phyloP scores from a whole-genome alignment of 805 yeast species.

The Saturnispora kantuleensis region DNA sequence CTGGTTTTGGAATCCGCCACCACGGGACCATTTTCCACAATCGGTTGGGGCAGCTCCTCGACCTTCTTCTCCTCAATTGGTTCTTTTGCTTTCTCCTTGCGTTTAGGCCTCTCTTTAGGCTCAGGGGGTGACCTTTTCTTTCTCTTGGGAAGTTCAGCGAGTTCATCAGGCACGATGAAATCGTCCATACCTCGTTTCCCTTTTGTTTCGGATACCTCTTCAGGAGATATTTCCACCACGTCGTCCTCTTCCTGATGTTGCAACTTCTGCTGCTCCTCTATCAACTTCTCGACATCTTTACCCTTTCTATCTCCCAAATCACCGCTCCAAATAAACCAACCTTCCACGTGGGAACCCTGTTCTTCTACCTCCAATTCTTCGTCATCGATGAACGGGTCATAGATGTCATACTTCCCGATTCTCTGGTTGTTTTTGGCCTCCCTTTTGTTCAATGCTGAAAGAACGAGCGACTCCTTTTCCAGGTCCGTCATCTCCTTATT shows the following conservation, averaged over 20 bases:
- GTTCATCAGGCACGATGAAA: background rate
- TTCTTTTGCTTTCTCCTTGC: too few species aligned
- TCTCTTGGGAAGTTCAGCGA: background rate
- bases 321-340: constrained; percentile 92
- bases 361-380: constrained; percentile 88
- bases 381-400: constrained; percentile 96
- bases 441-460: constrained; percentile 26
- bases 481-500: constrained; percentile 26
- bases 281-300: background rate
- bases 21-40: constrained; percentile 4
- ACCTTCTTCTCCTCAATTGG: background rate
- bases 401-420: constrained; percentile 83
- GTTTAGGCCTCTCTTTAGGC: background rate
- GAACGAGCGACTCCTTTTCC: constrained; percentile 25
- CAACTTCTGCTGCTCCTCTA: background rate
- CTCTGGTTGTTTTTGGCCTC: constrained; percentile 50
- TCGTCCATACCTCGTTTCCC: background rate
- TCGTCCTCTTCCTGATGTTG: background rate
- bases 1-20: constrained; percentile 11
- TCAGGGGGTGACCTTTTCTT: background rate
- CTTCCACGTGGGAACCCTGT: constrained; percentile 88
- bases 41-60: background rate
- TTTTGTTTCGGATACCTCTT: background rate
- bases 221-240: background rate
- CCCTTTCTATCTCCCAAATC: constrained; percentile 55